Percentiles rank a stretch among this genome's conserved stretches.
Conservation (phyloP, 768 basidiomycete species). For the Pleurotus djamor region DNA sequence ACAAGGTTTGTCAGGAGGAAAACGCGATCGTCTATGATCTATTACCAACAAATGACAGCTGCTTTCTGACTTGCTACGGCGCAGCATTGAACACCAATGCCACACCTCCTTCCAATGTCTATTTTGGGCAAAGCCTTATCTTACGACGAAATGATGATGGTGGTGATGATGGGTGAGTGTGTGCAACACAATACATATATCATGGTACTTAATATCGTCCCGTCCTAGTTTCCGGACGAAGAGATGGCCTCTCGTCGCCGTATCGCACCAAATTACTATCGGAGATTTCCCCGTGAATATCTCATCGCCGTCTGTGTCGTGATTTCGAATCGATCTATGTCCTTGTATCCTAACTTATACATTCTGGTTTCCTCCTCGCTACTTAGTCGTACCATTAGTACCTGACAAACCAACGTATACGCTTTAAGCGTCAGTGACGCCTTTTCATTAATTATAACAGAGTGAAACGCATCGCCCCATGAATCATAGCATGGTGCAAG, state of each 20-base stretch:
- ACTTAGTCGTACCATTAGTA: background rate
- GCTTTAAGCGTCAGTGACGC: too few species aligned
- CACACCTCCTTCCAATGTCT: background rate
- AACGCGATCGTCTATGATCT: constrained; percentile 5
- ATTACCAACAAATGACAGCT: background rate
- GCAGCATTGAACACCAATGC: background rate
- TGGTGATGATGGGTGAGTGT: background rate
- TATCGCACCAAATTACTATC: constrained; percentile 5
- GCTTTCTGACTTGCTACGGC: background rate
- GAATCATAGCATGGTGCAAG: background rate
- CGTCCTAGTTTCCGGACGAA: background rate
- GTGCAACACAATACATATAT: background rate
- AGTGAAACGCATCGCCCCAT: background rate
- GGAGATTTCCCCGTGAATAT: constrained; percentile 1
- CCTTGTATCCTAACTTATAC: background rate
- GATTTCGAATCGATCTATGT: background rate
- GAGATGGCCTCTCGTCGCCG: constrained; percentile 1
- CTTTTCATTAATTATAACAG: too few species aligned
- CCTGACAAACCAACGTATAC: too few species aligned
- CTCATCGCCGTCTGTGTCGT: background rate
- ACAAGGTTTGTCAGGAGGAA: constrained; percentile 5
- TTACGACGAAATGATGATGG: background rate
- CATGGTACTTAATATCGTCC: background rate
- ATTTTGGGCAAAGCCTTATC: constrained; percentile 4
- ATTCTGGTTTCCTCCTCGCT: background rate